These are phyloP conservation scores for Cubamyces lactineus DNA, from an alignment of 768 basidiomycete species.

Conservation along the genomic window DNA sequence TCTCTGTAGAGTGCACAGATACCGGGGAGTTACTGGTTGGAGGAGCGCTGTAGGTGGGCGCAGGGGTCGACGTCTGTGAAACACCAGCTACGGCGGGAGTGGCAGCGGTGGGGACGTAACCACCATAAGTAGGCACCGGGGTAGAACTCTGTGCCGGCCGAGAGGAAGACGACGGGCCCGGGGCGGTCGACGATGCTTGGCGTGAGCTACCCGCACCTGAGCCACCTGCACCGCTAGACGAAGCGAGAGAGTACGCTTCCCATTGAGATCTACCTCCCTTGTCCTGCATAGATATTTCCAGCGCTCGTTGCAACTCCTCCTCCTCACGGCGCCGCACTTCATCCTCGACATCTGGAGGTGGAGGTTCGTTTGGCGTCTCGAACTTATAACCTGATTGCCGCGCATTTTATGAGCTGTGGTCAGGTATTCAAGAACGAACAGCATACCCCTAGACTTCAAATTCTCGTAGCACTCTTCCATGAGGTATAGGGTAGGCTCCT, in stretches of 20 bases:
- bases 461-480: conserved; percentile 89
- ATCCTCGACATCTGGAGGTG: conserved; percentile 74
- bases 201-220: conserved; percentile 33
- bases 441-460: conserved; percentile 79
- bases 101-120: conserved; percentile 58
- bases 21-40: conserved; percentile 32
- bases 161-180: conserved; percentile 20
- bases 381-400: conserved; percentile 67
- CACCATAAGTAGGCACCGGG: conserved; percentile 49
- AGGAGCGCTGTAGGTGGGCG: conserved; percentile 30
- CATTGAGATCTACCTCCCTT: conserved; percentile 76
- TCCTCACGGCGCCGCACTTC: conserved; percentile 85
- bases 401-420: conserved; percentile 5
- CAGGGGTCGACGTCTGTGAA: neutral
- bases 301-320: conserved; percentile 89
- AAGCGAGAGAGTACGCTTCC: conserved; percentile 46
- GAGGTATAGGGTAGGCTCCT: conserved; percentile 77
- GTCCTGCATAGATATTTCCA: conserved; percentile 93
- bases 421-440: neutral
- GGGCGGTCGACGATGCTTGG: conserved; percentile 17
- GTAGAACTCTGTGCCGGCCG: conserved; percentile 17
- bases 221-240: conserved; percentile 40
- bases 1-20: conserved; percentile 31
- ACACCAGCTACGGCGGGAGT: conserved; percentile 46
- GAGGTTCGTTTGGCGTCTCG: conserved; percentile 59